Evolutionary conservation across 768 basidiomycete species (phyloP).

Genomic region (Lactifluus volemus): DNA sequence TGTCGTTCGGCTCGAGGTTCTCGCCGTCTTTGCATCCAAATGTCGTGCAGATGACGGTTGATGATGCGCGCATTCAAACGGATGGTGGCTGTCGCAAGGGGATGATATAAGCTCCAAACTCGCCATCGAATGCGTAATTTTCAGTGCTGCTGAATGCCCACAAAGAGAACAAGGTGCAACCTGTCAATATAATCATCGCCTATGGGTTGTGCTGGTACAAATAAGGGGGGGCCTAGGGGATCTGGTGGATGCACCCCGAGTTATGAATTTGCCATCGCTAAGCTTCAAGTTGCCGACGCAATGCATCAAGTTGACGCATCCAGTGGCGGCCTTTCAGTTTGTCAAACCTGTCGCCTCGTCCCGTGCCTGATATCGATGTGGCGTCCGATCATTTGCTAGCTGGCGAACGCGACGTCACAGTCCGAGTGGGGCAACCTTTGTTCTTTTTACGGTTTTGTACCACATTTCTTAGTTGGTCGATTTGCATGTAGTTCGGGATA

Average conservation of each 20-base stretch:
- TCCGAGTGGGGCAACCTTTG: not conserved
- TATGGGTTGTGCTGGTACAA: not conserved
- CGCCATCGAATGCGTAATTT: not conserved
- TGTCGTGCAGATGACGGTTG: not conserved
- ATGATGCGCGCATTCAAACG: conserved; percentile 5
- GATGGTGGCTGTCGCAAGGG: not conserved
- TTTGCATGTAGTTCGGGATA: no score
- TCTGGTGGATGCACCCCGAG: not conserved
- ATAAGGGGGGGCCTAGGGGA: not conserved
- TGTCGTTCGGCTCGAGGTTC: not conserved
- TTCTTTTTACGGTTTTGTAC: not conserved
- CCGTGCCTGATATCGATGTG: not conserved
- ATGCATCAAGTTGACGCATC: not conserved
- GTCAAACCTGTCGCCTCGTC: not conserved
- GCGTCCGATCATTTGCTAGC: not conserved
- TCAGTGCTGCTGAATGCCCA: not conserved
- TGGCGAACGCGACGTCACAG: not conserved
- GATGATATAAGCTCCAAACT: not conserved
- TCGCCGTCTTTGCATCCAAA: not conserved
- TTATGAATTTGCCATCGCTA: not conserved
- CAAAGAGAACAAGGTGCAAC: conserved; percentile 9
- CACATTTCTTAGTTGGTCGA: no score
- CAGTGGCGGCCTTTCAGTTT: no score
- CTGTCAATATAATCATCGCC: not conserved
- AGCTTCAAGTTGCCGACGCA: not conserved